Conservation (phyloP, 345 rosid genomes). For the Eutrema yunnanense region DNA sequence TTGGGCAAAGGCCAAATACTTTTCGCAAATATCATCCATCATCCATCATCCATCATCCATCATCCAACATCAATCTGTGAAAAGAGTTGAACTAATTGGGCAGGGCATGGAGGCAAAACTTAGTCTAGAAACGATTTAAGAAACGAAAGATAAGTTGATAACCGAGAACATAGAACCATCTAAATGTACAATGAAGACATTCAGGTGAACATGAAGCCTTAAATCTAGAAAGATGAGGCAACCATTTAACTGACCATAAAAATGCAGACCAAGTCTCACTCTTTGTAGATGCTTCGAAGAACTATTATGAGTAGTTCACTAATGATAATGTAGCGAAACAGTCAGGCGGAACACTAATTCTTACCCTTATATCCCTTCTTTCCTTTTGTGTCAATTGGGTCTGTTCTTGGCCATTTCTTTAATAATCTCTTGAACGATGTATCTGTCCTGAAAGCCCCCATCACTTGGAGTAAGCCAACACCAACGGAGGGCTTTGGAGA, state of each 20-base stretch:
- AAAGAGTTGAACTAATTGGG: not conserved
- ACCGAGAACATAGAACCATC: not conserved
- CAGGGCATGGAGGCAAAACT: not conserved
- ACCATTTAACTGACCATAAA: not conserved
- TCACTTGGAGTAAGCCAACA: conserved; percentile 69
- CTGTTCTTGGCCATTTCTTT: conserved; percentile 98
- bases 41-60: not conserved
- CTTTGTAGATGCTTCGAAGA: not conserved
- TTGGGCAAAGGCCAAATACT: not conserved
- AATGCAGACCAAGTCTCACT: not conserved
- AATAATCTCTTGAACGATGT: conserved; percentile 88
- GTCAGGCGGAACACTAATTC: not conserved
- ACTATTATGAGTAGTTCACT: not conserved
- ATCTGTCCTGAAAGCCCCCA: conserved; percentile 96
- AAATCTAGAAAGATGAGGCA: not conserved
- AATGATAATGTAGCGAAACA: not conserved
- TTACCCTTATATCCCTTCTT: conserved; percentile 82
- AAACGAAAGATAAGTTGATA: not conserved
- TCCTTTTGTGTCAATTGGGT: conserved; percentile 86
- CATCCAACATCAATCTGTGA: not conserved
- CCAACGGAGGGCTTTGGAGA: too few relatives aligned
- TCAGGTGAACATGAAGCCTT: not conserved
- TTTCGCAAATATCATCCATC: not conserved
- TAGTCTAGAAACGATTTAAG: not conserved
- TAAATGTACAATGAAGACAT: not conserved